These are phyloP conservation scores for Henningerozyma blattae DNA, from an alignment of 805 yeast genomes.

Conservation along the genomic window DNA sequence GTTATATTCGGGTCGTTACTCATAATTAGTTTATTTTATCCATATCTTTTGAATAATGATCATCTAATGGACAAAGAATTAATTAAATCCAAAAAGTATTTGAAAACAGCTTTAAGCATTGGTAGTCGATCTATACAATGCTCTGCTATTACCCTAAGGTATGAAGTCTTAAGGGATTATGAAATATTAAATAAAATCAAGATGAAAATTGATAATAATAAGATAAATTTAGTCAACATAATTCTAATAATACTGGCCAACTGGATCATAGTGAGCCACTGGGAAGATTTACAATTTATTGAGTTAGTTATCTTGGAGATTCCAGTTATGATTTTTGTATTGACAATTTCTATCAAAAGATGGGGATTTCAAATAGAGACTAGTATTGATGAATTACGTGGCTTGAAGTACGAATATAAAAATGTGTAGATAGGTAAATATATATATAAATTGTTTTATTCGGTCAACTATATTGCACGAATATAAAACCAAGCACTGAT, in stretches of 20 bases:
- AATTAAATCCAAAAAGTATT: conserved; percentile 1
- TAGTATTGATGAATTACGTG: conserved; percentile 13
- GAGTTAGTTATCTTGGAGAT: conserved; percentile 1
- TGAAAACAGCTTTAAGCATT: conserved; percentile 3
- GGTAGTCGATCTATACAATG: conserved; percentile 16
- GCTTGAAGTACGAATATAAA: conserved; percentile 23
- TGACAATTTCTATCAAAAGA: conserved; percentile 9
- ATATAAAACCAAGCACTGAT: no score
- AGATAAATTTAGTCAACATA: conserved; percentile 12
- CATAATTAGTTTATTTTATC: conserved; percentile 70
- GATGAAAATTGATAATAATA: conserved; percentile 9
- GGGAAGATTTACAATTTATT: conserved; percentile 2
- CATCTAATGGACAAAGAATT: conserved; percentile 7
- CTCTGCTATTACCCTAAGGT: conserved; percentile 17
- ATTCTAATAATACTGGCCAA: conserved; percentile 15
- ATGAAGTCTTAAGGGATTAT: conserved; percentile 15
- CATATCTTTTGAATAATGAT: not conserved
- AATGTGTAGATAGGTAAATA: conserved; percentile 9
- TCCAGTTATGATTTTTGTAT: conserved; percentile 15
- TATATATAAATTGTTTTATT: no score
- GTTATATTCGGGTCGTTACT: conserved; percentile 6
- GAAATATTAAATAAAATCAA: conserved; percentile 6
- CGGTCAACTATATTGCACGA: no score
- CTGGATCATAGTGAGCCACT: conserved; percentile 16
- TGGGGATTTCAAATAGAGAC: conserved; percentile 15